Percentiles rank a stretch among this genome's conserved stretches.
These are phyloP conservation scores for Taiwanofungus camphoratus DNA, from an alignment of 1,284 basidiomycete genomes.

Conservation along the genomic window DNA sequence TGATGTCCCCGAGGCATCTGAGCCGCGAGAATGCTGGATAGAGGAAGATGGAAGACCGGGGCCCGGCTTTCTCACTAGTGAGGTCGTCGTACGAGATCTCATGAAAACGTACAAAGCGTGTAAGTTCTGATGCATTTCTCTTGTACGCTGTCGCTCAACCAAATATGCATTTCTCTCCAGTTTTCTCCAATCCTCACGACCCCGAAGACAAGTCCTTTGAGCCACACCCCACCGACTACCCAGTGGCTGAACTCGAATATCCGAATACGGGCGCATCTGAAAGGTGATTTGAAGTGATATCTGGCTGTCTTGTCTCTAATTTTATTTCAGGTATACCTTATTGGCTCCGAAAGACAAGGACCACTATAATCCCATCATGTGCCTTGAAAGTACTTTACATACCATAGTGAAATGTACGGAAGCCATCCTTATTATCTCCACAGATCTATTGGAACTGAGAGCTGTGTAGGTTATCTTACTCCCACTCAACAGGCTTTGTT, in stretches of 20 bases:
- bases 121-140: conserved; percentile 30
- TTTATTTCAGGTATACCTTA: conserved; percentile 51
- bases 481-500: conserved; percentile 56
- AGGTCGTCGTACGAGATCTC: conserved; percentile 50
- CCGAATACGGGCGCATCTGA: conserved; percentile 62
- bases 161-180: conserved; percentile 29
- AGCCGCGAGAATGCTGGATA: conserved; percentile 42
- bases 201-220: conserved; percentile 54
- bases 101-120: conserved; percentile 63
- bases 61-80: conserved; percentile 49
- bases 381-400: conserved; percentile 59
- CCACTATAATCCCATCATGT: conserved; percentile 74
- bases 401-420: conserved; percentile 62
- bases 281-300: conserved; percentile 35
- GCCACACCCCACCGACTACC: conserved; percentile 50
- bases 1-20: conserved; percentile 15
- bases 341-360: conserved; percentile 73
- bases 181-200: conserved; percentile 59
- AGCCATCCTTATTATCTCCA: neutral
- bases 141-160: too few relatives aligned
- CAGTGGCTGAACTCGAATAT: conserved; percentile 63
- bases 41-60: conserved; percentile 47
- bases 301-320: conserved; percentile 4
- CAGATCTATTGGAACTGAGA: conserved; percentile 13
- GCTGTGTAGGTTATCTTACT: conserved; percentile 54